A percentile compares a stretch with the other conserved stretches of the same genome.
phyloP scores from a whole-genome alignment of 2,329 filamentous ascomycete species.

The Ophiostoma montium region DNA sequence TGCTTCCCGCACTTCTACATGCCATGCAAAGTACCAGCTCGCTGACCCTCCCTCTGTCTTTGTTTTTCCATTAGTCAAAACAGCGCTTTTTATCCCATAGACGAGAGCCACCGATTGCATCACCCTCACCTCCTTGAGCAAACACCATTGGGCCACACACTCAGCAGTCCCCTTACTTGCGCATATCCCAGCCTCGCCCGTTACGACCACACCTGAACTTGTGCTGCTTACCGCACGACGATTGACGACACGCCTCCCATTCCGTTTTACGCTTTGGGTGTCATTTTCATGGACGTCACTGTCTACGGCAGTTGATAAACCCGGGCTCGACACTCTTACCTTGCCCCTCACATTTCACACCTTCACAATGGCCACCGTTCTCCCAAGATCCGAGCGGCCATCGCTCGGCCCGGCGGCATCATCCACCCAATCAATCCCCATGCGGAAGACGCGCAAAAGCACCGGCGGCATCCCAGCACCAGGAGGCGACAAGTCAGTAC shows the following conservation, averaged over 20 bases:
- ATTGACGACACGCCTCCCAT: no score
- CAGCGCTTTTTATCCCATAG: no score
- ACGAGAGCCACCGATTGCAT: no score
- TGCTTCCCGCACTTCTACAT: neutral
- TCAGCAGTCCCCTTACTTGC: no score
- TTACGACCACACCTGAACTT: no score
- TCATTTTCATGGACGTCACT: neutral
- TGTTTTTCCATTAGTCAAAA: no score
- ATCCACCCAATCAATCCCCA: conserved; percentile 60
- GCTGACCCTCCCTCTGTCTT: no score
- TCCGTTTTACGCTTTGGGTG: neutral
- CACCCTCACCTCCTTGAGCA: no score
- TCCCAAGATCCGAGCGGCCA: conserved; percentile 53
- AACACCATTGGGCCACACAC: no score
- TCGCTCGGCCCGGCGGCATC: conserved; percentile 52
- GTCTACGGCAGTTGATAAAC: neutral
- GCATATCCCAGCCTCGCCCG: no score
- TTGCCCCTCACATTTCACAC: neutral
- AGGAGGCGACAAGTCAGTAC: conserved; percentile 34
- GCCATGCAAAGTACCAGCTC: no score
- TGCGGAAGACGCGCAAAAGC: conserved; percentile 58
- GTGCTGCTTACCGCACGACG: no score
- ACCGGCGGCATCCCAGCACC: conserved; percentile 29
- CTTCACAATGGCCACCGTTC: conserved; percentile 39
- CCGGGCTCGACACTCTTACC: neutral